These are phyloP conservation scores for Drechslerella dactyloides DNA, from an alignment of 2,329 filamentous ascomycete species.

Conservation along the genomic window DNA sequence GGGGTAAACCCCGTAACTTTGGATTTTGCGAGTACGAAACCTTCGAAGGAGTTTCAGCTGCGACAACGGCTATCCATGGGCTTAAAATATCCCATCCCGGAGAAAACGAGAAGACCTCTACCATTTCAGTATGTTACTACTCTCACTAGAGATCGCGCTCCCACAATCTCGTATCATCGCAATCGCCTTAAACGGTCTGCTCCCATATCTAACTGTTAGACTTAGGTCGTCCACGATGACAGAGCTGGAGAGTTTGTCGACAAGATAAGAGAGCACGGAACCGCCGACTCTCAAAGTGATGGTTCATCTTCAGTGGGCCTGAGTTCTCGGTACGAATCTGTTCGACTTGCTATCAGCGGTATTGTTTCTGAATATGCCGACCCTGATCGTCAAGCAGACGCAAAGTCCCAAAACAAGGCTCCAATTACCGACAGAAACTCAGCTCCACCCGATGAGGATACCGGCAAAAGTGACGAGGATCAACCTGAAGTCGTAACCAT, in stretches of 20 bases:
- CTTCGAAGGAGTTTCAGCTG: constrained; percentile 68
- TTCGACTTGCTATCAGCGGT: constrained; percentile 70
- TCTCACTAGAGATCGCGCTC: neutral
- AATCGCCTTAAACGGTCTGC: neutral
- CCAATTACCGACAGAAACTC: constrained; percentile 60
- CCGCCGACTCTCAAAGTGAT: constrained; percentile 56
- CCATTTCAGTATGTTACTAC: constrained; percentile 22
- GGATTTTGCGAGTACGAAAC: constrained; percentile 97
- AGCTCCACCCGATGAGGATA: constrained; percentile 64
- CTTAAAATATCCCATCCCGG: constrained; percentile 61
- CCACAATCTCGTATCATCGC: constrained; percentile 8
- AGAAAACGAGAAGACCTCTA: constrained; percentile 67
- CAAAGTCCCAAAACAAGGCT: constrained; percentile 56
- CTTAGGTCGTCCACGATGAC: constrained; percentile 57
- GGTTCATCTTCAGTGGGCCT: constrained; percentile 69
- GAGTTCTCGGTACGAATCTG: constrained; percentile 67
- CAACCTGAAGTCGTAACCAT: constrained; percentile 81
- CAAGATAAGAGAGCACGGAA: constrained; percentile 38
- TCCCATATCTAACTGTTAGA: constrained; percentile 9
- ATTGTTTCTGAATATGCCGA: constrained; percentile 76
- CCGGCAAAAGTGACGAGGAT: constrained; percentile 73
- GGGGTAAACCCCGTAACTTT: constrained; percentile 82
- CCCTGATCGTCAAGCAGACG: constrained; percentile 57
- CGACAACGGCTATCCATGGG: constrained; percentile 24
- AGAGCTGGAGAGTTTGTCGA: constrained; percentile 54